These are phyloP conservation scores for Cairneyella variabilis DNA, from an alignment of 495 filamentous ascomycete species.

Conservation along the genomic window DNA sequence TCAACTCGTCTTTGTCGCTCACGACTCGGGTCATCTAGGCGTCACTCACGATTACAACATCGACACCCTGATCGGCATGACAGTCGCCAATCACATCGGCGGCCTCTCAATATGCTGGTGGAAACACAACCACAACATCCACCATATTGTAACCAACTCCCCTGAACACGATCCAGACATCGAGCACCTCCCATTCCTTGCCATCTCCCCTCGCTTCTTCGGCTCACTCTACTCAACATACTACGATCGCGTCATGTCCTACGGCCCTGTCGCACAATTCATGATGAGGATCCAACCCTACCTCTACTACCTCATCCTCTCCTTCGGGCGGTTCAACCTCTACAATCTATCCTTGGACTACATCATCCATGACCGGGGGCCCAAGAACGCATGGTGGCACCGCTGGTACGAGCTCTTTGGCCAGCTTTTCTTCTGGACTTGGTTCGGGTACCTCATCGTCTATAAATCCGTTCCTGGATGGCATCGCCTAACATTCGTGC, in stretches of 20 bases:
- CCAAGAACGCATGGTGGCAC: conserved; percentile 82
- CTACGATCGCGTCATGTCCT: conserved; percentile 80
- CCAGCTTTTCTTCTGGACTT: conserved; percentile 82
- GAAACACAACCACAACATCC: conserved; percentile 95
- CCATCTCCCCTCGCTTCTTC: conserved; percentile 82
- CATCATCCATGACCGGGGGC: conserved; percentile 70
- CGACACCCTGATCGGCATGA: conserved; percentile 80
- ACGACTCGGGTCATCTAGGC: conserved; percentile 95
- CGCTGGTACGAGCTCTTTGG: conserved; percentile 80
- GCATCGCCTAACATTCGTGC: conserved; percentile 66
- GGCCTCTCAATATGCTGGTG: conserved; percentile 94
- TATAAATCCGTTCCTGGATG: conserved; percentile 70
- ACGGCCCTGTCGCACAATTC: conserved; percentile 69
- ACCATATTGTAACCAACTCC: conserved; percentile 93
- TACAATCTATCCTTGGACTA: conserved; percentile 80
- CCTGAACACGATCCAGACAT: conserved; percentile 97
- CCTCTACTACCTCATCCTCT: conserved; percentile 77
- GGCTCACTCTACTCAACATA: conserved; percentile 73
- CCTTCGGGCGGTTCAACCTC: conserved; percentile 84
- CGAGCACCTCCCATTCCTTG: conserved; percentile 92
- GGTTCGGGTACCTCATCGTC: conserved; percentile 83
- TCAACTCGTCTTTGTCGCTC: conserved; percentile 87
- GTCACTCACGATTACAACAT: conserved; percentile 84
- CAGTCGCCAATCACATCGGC: conserved; percentile 84
- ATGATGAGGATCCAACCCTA: conserved; percentile 72